Conservation (phyloP, 2,329 filamentous ascomycete genomes). For the Kalmusia sp. region DNA sequence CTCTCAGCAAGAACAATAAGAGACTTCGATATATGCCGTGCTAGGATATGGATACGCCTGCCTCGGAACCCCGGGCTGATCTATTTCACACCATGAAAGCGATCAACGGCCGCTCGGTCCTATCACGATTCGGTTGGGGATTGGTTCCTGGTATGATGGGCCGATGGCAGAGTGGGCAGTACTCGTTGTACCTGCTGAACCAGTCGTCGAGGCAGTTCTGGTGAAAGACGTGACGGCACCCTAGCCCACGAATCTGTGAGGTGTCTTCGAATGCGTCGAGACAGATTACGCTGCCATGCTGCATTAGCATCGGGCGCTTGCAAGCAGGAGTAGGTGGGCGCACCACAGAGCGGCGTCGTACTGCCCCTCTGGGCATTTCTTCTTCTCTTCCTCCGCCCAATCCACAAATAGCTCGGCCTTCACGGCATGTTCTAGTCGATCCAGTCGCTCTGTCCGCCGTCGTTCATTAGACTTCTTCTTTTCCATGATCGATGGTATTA, state of each 20-base stretch:
- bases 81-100: conserved; percentile 33
- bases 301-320: conserved; percentile 14
- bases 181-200: conserved; percentile 46
- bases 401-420: conserved; percentile 42
- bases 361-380: conserved; percentile 21
- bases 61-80: not conserved
- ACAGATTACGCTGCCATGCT: conserved; percentile 41
- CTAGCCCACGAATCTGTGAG: conserved; percentile 42
- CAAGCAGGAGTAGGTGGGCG: conserved; percentile 1
- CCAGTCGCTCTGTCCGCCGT: conserved; percentile 34
- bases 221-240: conserved; percentile 47
- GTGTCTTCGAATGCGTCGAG: conserved; percentile 42
- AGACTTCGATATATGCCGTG: not conserved
- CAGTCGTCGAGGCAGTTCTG: conserved; percentile 46
- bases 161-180: conserved; percentile 47
- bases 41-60: not conserved
- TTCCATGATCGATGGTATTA: conserved; percentile 26
- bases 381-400: conserved; percentile 37
- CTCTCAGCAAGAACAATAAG: too few relatives aligned
- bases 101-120: conserved; percentile 21
- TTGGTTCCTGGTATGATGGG: conserved; percentile 40
- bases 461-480: conserved; percentile 25
- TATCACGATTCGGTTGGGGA: conserved; percentile 14
- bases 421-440: conserved; percentile 37
- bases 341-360: conserved; percentile 36